Conservation (phyloP, 257 asterid genomes). For the Plantago major region DNA sequence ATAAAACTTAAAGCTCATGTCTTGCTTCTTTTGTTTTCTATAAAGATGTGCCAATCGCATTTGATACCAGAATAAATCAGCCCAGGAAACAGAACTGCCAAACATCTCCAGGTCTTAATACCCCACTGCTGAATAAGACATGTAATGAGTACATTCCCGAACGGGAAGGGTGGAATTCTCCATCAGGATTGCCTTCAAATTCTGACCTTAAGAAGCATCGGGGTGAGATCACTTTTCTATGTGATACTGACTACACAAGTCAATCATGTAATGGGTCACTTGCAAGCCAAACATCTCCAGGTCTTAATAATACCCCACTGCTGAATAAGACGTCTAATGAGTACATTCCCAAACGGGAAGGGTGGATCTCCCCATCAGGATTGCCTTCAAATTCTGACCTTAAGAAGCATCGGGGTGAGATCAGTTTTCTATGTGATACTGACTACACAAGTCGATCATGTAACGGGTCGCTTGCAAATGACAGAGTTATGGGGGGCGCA, state of each 20-base stretch:
- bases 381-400: constrained; percentile 28
- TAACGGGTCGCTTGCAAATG: constrained; percentile 32
- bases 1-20: background rate
- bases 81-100: constrained; percentile 32
- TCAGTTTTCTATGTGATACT: constrained; percentile 31
- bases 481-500: constrained; percentile 15
- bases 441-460: constrained; percentile 24
- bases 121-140: constrained; percentile 36
- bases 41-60: constrained; percentile 31
- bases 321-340: constrained; percentile 37
- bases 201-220: constrained; percentile 28
- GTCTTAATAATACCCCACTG: constrained; percentile 28
- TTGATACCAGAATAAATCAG: constrained; percentile 46
- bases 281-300: constrained; percentile 31
- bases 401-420: constrained; percentile 26
- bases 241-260: constrained; percentile 34
- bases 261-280: constrained; percentile 36
- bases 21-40: constrained; percentile 17
- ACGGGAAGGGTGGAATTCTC: constrained; percentile 30
- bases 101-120: constrained; percentile 30
- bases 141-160: constrained; percentile 28
- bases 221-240: constrained; percentile 27
- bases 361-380: constrained; percentile 23
- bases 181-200: constrained; percentile 24
- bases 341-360: constrained; percentile 30